Conservation (phyloP, 2,329 filamentous ascomycete genomes). For the Colletotrichum sp. region DNA sequence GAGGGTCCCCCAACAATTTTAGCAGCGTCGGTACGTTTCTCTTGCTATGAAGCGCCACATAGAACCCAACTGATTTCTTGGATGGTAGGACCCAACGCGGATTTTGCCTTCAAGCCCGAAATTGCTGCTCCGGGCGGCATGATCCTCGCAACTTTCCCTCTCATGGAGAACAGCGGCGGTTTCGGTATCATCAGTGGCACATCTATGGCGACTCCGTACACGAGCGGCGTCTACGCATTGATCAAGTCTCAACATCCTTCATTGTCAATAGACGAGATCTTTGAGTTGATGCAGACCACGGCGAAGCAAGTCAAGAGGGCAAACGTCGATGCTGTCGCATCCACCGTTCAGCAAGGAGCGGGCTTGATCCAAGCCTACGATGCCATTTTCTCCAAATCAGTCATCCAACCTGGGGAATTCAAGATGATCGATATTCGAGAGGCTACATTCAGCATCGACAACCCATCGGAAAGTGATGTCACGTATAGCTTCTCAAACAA, state of each 20-base stretch:
- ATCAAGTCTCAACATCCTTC: constrained; percentile 35
- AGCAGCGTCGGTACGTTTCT: constrained; percentile 7
- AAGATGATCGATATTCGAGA: constrained; percentile 65
- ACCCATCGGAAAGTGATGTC: constrained; percentile 51
- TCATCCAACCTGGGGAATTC: constrained; percentile 60
- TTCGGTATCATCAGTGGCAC: constrained; percentile 39
- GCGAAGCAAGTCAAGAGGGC: constrained; percentile 28
- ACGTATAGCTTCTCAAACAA: constrained; percentile 58
- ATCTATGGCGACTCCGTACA: constrained; percentile 39
- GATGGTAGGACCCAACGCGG: background rate
- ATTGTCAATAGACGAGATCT: constrained; percentile 29
- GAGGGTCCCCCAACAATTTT: constrained; percentile 13
- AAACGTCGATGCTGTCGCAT: background rate
- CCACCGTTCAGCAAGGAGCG: constrained; percentile 13
- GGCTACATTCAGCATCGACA: constrained; percentile 57
- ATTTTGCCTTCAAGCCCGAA: constrained; percentile 32
- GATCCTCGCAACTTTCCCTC: constrained; percentile 37
- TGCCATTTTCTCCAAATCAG: background rate
- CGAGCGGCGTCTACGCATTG: constrained; percentile 36
- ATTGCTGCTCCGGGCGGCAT: constrained; percentile 37
- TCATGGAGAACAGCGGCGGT: constrained; percentile 26
- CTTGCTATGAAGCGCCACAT: background rate
- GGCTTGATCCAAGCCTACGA: constrained; percentile 13
- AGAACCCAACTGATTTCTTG: too few species aligned
- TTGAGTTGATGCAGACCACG: constrained; percentile 32